Conservation (phyloP, 2,329 filamentous ascomycete species). For the Polychaeton citri region DNA sequence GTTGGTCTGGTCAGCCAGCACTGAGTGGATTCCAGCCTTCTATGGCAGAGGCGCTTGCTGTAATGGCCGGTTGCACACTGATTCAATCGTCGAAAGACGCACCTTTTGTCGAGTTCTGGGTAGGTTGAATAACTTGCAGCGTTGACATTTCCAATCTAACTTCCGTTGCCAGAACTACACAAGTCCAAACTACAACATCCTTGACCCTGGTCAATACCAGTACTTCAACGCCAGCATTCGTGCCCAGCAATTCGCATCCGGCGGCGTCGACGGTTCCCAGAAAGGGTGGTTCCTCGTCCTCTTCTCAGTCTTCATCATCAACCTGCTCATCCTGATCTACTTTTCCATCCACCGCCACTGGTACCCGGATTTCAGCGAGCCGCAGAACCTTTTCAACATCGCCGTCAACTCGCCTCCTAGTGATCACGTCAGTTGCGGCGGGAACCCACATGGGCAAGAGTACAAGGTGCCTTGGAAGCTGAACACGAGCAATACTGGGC, state of each 20-base stretch:
- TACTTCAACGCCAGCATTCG: constrained; percentile 51
- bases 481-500: not conserved
- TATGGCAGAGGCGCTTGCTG: constrained; percentile 60
- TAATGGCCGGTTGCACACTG: constrained; percentile 54
- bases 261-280: constrained; percentile 48
- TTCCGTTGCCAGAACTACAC: constrained; percentile 24
- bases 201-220: constrained; percentile 38
- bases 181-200: constrained; percentile 10
- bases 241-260: constrained; percentile 57
- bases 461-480: not conserved
- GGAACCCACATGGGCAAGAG: not conserved
- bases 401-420: constrained; percentile 50
- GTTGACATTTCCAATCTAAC: constrained; percentile 7
- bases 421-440: constrained; percentile 5
- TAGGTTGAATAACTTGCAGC: no score
- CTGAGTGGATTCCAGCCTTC: constrained; percentile 47
- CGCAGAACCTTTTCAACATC: constrained; percentile 59
- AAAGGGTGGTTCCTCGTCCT: constrained; percentile 55
- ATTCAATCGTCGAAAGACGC: constrained; percentile 46
- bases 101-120: constrained; percentile 42
- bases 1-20: constrained; percentile 9
- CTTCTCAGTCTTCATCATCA: constrained; percentile 51
- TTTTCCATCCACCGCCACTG: constrained; percentile 46
- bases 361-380: constrained; percentile 68
- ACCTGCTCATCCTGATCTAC: constrained; percentile 52